Percentiles rank a stretch among this genome's conserved stretches.
Conservation (phyloP, 164 flowering plant species). For the Liquidambar formosana region DNA sequence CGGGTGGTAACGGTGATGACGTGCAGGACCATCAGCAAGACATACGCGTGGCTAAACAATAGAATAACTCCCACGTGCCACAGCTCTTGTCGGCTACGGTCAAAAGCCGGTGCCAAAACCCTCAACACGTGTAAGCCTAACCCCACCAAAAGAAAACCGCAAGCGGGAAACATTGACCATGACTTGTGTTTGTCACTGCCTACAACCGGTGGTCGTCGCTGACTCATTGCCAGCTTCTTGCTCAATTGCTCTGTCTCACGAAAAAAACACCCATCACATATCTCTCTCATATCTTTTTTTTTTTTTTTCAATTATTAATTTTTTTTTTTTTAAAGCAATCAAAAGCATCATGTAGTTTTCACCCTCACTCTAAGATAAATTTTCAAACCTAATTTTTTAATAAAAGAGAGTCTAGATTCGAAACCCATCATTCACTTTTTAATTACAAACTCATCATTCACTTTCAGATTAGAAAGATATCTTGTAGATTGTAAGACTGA, state of each 20-base stretch:
- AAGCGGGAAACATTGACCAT: conserved; percentile 30
- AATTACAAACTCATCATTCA: no score
- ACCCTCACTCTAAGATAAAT: no score
- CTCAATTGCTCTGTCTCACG: no score
- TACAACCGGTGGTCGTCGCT: background rate
- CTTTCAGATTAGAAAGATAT: no score
- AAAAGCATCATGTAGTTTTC: no score
- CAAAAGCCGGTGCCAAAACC: conserved; percentile 41
- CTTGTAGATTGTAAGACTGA: no score
- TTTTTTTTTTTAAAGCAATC: no score
- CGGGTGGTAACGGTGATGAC: background rate
- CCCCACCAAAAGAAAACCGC: background rate
- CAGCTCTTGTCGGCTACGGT: conserved; percentile 26
- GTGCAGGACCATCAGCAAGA: background rate
- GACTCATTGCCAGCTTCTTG: background rate
- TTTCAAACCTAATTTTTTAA: no score
- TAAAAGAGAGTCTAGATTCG: no score
- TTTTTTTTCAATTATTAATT: no score
- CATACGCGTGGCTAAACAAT: background rate
- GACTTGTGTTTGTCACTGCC: background rate
- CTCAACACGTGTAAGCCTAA: conserved; percentile 31
- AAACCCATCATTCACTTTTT: no score
- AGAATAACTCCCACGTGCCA: conserved; percentile 26
- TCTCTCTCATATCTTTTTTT: background rate
- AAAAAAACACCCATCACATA: background rate